Percentiles rank a stretch among this genome's conserved stretches.
Conservation (phyloP, 345 rosid species). For the Melastoma malabathricum region DNA sequence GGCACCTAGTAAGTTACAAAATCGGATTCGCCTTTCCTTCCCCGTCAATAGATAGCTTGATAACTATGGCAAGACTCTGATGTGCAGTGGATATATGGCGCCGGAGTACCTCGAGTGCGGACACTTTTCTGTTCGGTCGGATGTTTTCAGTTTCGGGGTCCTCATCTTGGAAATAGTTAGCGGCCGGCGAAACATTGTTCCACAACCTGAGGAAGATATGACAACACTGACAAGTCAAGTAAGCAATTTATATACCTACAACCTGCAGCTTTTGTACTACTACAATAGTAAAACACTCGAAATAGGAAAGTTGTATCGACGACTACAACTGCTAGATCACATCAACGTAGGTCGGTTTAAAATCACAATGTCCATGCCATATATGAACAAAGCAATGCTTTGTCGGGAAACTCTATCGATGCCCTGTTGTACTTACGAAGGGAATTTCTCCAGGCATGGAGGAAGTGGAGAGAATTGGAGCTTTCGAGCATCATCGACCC, state of each 20-base stretch:
- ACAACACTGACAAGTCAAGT: conserved; percentile 5
- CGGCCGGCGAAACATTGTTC: conserved; percentile 20
- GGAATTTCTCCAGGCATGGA: too few species aligned
- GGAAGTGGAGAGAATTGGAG: conserved; percentile 11
- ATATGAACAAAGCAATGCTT: too few species aligned
- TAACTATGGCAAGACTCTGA: background rate
- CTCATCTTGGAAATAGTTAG: conserved; percentile 17
- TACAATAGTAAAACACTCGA: too few species aligned
- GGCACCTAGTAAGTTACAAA: conserved; percentile 17
- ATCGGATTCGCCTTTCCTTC: background rate
- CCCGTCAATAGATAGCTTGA: background rate
- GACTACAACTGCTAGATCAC: too few species aligned
- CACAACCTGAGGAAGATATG: background rate
- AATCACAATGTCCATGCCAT: too few species aligned
- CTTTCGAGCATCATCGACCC: conserved; percentile 11
- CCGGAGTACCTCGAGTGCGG: conserved; percentile 26
- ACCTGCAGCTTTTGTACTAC: too few species aligned
- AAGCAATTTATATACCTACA: background rate
- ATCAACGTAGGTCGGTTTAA: too few species aligned
- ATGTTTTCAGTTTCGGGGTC: conserved; percentile 22
- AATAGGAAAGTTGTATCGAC: too few species aligned
- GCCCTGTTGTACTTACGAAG: too few species aligned
- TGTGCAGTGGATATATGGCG: conserved; percentile 32
- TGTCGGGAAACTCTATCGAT: too few species aligned
- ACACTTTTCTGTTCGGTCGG: conserved; percentile 21